Base-by-base conservation (phyloP, 2,329 filamentous ascomycete species). In the Monilinia aucupariae region DNA sequence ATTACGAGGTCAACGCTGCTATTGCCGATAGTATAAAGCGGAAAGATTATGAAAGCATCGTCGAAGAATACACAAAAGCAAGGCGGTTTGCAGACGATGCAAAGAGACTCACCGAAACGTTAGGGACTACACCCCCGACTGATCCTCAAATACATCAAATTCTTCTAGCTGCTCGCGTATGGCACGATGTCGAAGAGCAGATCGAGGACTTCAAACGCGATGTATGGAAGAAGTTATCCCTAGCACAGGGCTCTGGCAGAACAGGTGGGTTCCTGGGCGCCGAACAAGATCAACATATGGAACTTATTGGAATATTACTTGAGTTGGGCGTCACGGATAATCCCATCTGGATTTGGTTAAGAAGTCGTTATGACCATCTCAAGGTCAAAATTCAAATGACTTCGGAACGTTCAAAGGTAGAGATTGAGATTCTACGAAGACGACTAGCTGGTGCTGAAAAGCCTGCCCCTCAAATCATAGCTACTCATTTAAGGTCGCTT, bases 261-360 rank as follows among this genome's bases (percentile, higher is more conserved):
- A 59, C 54, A 9, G 67, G 69, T 12, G 65, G 64, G 27, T 45
- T 59, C 13, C 48, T 64, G 37, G 64, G 66, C n/a, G 59, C 51
- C 59, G 80, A 83, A 7, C 91, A 93, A 72, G 91, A 96, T 69
- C 83, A 87, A 74, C 89, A 97, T 71, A 91, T 97, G 85, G 91
- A 96, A 73, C 80, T 97, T 54, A 97, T 99, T 61, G 82, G 86
- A 27, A 81, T 97, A 43, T 81, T 99, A 60, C 78, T 99, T n/a
- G 93, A 99, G 75, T 80, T 99, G 25, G 96, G 94, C 8, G 92
- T 96, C 2, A 89, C 96, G 12, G 92, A 97, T 64, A 99, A 96
- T 70, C 94, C 94, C 1, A 96, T 99, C 66, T 96, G 91, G 90
- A 83, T 96, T 13, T 99, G 94, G 92, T 84, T 99, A 32, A 79